Conservation (phyloP, 441 rosid genomes). For the Populus tomentosa region DNA sequence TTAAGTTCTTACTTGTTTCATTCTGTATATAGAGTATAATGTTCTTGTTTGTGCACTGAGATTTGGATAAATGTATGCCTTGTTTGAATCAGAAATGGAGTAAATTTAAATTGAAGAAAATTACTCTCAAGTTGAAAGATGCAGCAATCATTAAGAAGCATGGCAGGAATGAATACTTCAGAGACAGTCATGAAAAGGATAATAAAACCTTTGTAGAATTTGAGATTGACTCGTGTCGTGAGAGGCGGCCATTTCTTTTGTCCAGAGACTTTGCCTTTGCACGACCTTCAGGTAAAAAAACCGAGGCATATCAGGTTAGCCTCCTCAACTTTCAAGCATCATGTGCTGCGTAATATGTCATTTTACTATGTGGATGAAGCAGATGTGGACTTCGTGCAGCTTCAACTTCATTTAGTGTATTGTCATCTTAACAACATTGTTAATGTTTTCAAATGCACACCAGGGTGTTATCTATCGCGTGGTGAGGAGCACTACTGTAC, state of each 20-base stretch:
- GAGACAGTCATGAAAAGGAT: neutral
- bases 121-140: slow-evolving; percentile 23
- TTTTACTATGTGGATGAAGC: neutral
- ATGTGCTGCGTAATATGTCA: neutral
- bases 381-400: neutral
- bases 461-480: slow-evolving; percentile 37
- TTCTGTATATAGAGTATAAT: neutral
- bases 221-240: slow-evolving; percentile 21
- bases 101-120: slow-evolving; percentile 15
- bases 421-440: neutral
- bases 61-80: neutral
- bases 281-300: slow-evolving; percentile 15
- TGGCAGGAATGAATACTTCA: neutral
- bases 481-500: slow-evolving; percentile 17
- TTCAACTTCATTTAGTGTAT: neutral
- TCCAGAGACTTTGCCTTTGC: slow-evolving; percentile 44
- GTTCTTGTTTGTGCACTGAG: neutral
- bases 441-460: slow-evolving; percentile 1
- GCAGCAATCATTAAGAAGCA: slow-evolving; percentile 7
- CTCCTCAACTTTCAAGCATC: neutral
- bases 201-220: slow-evolving; percentile 23
- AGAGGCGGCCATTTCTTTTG: slow-evolving; percentile 28
- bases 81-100: slow-evolving; percentile 38
- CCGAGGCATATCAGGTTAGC: slow-evolving; percentile 30
- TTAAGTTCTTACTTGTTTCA: neutral